These are phyloP conservation scores for Dothideomycetes sp. DNA, from an alignment of 2,329 filamentous ascomycete genomes.

Conservation along the genomic window DNA sequence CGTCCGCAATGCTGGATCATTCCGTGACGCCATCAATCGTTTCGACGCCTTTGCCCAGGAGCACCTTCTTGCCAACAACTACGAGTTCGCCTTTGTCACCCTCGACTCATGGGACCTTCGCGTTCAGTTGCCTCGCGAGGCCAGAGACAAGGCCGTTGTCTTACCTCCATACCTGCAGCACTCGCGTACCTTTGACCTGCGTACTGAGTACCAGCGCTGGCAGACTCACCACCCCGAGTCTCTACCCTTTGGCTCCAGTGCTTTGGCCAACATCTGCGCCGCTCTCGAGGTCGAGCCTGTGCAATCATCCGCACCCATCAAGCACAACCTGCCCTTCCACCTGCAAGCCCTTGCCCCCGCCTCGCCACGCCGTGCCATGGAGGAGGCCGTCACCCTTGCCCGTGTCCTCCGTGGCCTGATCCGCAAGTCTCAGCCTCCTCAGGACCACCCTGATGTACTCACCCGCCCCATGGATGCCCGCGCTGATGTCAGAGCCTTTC, in stretches of 20 bases:
- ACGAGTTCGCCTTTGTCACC: conserved; percentile 97
- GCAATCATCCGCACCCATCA: conserved; percentile 94
- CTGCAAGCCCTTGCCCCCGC: conserved; percentile 91
- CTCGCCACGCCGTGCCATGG: conserved; percentile 91
- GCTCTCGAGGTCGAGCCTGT: conserved; percentile 96
- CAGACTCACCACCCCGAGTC: conserved; percentile 97
- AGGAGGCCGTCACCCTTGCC: conserved; percentile 89
- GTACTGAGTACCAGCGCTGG: conserved; percentile 97
- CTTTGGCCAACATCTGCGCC: conserved; percentile 94
- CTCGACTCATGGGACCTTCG: conserved; percentile 97
- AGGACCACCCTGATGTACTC: conserved; percentile 89
- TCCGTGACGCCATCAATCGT: conserved; percentile 89
- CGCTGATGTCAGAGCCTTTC: conserved; percentile 89
- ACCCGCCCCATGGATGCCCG: conserved; percentile 93
- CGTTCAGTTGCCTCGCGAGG: conserved; percentile 93
- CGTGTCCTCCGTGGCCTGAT: conserved; percentile 86
- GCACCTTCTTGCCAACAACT: conserved; percentile 78
- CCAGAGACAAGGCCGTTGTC: conserved; percentile 94
- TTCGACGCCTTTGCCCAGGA: conserved; percentile 92
- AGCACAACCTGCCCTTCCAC: conserved; percentile 97
- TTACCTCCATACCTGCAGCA: conserved; percentile 95
- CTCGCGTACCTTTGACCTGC: conserved; percentile 90
- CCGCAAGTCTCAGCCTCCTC: conserved; percentile 85
- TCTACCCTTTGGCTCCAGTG: conserved; percentile 88
- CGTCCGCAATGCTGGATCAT: conserved; percentile 92